Evolutionary conservation across 805 yeast genomes (phyloP).

Genomic region (Lachancea sp.): DNA sequence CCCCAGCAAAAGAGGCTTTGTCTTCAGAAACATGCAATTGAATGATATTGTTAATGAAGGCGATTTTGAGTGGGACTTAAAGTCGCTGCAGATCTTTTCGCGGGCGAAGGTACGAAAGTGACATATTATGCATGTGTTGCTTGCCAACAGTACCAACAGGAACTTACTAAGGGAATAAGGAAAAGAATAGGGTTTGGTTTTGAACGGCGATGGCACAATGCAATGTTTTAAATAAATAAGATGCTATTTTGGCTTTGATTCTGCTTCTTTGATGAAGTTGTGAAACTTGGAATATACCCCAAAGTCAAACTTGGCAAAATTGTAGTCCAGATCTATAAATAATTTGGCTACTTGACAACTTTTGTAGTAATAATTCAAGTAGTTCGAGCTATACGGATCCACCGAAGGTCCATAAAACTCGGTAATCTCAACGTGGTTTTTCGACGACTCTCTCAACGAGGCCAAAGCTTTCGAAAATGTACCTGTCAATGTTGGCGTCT

Average conservation of each 20-base stretch:
- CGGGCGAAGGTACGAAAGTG: slow-evolving; percentile 9
- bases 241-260: slow-evolving; percentile 6
- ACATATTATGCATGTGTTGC: no score
- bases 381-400: slow-evolving; percentile 37
- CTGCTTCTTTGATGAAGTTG: slow-evolving; percentile 21
- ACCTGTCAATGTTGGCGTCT: slow-evolving; percentile 22
- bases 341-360: slow-evolving; percentile 55
- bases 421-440: slow-evolving; percentile 7
- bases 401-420: slow-evolving; percentile 25
- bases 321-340: slow-evolving; percentile 56
- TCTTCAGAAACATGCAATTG: slow-evolving; percentile 39
- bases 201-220: neutral
- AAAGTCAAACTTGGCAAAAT: slow-evolving; percentile 50
- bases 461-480: slow-evolving; percentile 19
- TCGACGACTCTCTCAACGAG: slow-evolving; percentile 13
- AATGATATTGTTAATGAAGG: slow-evolving; percentile 35
- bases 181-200: no score
- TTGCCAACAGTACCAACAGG: no score
- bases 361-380: slow-evolving; percentile 43
- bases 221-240: neutral
- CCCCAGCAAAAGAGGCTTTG: slow-evolving; percentile 32
- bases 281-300: slow-evolving; percentile 40
- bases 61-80: slow-evolving; percentile 29
- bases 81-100: slow-evolving; percentile 19
- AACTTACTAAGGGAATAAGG: no score